These are phyloP conservation scores for Trichoderma citrinoviride DNA, from an alignment of 2,329 filamentous ascomycete genomes.

Conservation along the genomic window DNA sequence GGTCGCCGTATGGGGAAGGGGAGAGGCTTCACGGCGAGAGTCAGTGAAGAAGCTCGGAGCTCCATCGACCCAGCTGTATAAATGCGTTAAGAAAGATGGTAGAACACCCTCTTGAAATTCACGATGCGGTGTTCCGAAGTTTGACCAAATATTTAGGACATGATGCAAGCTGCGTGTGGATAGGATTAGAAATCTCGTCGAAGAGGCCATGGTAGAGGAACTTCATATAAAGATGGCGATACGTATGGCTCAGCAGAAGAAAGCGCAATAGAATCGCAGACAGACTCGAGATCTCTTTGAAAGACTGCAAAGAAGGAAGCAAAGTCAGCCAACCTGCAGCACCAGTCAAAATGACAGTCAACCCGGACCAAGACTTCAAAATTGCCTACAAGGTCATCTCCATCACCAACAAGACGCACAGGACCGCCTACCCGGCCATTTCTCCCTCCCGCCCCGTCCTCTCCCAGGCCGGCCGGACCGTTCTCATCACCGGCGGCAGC, in stretches of 20 bases:
- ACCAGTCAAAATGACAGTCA: neutral
- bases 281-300: neutral
- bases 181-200: too few species aligned
- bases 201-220: too few species aligned
- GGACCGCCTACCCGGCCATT: conserved; percentile 37
- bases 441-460: conserved; percentile 37
- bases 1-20: neutral
- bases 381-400: conserved; percentile 4
- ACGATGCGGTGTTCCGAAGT: too few species aligned
- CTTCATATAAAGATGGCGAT: neutral
- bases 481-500: conserved; percentile 64
- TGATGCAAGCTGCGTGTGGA: neutral
- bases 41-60: neutral
- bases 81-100: neutral
- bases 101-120: neutral
- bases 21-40: neutral
- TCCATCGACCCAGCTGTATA: neutral
- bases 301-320: neutral
- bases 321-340: neutral
- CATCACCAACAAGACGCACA: conserved; percentile 28
- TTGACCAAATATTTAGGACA: too few species aligned
- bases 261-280: neutral
- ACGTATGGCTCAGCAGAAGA: neutral
- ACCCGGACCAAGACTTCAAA: neutral
- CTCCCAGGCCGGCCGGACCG: conserved; percentile 44